Conservation (phyloP, 441 rosid genomes). For the Aleurites moluccanus region DNA sequence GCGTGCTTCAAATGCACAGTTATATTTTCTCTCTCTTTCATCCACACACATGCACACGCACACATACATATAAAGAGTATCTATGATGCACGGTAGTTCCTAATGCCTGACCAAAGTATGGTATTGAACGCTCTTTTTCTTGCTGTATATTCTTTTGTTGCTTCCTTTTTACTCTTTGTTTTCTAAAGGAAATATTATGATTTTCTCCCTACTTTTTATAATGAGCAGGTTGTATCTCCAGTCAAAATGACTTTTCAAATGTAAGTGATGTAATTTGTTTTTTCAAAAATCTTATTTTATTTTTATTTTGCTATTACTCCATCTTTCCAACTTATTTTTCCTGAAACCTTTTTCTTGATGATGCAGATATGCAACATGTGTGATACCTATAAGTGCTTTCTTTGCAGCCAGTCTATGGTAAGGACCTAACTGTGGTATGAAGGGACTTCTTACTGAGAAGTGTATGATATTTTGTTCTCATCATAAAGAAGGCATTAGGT, state of each 20-base stretch:
- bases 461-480: neutral
- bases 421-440: slow-evolving; percentile 29
- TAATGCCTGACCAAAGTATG: neutral
- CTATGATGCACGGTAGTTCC: neutral
- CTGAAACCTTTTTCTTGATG: slow-evolving; percentile 21
- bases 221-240: slow-evolving; percentile 86
- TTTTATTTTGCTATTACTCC: slow-evolving; percentile 3
- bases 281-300: neutral
- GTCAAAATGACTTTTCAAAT: slow-evolving; percentile 98
- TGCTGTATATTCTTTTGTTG: slow-evolving; percentile 3
- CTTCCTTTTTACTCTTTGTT: slow-evolving; percentile 9
- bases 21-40: no score
- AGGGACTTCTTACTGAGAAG: neutral
- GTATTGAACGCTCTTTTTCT: neutral
- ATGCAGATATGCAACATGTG: slow-evolving; percentile 92
- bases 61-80: neutral
- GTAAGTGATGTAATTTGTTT: slow-evolving; percentile 46
- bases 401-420: slow-evolving; percentile 99
- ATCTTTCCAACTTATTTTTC: slow-evolving; percentile 7
- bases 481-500: neutral
- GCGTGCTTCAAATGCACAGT: neutral
- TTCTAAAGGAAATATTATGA: slow-evolving; percentile 10
- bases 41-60: no score
- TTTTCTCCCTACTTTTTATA: slow-evolving; percentile 7
- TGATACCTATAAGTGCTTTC: slow-evolving; percentile 98